Base-by-base conservation (phyloP, 2,329 filamentous ascomycete species). In the Fusarium dlaminii region DNA sequence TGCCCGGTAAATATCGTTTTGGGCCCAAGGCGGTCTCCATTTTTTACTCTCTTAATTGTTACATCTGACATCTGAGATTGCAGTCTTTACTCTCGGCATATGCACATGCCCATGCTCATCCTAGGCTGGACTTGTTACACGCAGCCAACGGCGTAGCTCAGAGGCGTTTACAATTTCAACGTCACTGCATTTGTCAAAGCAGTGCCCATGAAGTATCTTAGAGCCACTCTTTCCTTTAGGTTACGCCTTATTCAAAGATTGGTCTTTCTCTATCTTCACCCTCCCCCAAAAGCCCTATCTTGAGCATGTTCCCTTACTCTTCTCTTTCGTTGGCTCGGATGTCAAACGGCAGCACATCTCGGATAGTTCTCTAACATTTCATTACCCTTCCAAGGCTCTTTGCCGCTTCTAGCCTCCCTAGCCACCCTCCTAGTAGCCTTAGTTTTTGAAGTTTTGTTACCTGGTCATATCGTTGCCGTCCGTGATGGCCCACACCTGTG, bases 401-500 rank as follows among this genome's bases (percentile, higher is more conserved):
- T 77, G 70, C 72, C 79, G 78, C 80, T 80, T 76, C 77, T 73
- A 80, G 76, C 78, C 80, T 76, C 58, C 64, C 71, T 72, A 67
- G 66, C 68, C 72, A 61, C 66, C 66, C 71, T 74, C 71, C 71
- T 64, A 66, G 63, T 77, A 78, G 79, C 79, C 77, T 77, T 74
- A 80, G 77, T 77, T 80, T 80, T 75, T 55, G 58, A 56, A 66
- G 62, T 61, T 69, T 58, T 70, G 62, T 63, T 61, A 65, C 69
- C 58, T 65, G 45, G 62, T 62, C 70, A 73, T 73, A 60, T 75
- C 69, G 77, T 76, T 75, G 74, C 66, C 73, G 70, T 78, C 77
- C 70, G 73, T 72, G 68, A 78, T 75, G 79, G 79, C 75, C 80
- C 80, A 81, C 80, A 78, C 78, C 73, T 79, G 77, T 79, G 79